A percentile compares a stretch with the other conserved stretches of the same genome.
Evolutionary conservation across 2,329 filamentous ascomycete genomes (phyloP).

Genomic region (Lachnellula arida): DNA sequence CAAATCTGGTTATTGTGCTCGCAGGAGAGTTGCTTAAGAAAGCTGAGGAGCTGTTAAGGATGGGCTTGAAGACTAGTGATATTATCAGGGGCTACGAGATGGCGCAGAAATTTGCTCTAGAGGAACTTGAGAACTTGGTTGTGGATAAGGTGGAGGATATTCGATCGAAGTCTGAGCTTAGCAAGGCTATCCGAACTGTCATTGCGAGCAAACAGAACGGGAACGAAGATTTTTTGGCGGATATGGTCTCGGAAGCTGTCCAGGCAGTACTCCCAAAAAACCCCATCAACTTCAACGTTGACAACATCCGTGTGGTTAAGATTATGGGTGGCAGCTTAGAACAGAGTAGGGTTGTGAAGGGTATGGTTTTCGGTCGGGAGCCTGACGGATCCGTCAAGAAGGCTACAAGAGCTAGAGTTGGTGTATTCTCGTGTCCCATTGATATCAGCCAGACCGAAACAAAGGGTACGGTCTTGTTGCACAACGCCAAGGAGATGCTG

Average conservation of each 20-base stretch:
- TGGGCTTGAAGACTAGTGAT: constrained; percentile 98
- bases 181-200: constrained; percentile 93
- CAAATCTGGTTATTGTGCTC: constrained; percentile 93
- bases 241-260: constrained; percentile 78
- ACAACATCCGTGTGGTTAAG: constrained; percentile 98
- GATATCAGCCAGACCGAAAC: constrained; percentile 96
- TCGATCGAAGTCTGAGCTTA: constrained; percentile 73
- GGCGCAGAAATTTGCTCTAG: constrained; percentile 82
- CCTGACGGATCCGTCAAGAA: constrained; percentile 92
- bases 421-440: constrained; percentile 92
- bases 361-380: constrained; percentile 97
- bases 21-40: constrained; percentile 95
- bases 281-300: constrained; percentile 93
- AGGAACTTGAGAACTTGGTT: constrained; percentile 79
- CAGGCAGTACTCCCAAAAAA: constrained; percentile 94
- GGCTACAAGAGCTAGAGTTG: constrained; percentile 88
- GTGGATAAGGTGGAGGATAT: constrained; percentile 89
- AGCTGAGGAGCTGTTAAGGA: constrained; percentile 90
- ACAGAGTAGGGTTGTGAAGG: constrained; percentile 90
- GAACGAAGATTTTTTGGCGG: constrained; percentile 81
- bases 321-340: constrained; percentile 97
- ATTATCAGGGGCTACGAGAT: constrained; percentile 95
- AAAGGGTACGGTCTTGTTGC: constrained; percentile 93
- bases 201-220: constrained; percentile 96
- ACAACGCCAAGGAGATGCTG: constrained; percentile 98